These are phyloP conservation scores for Pythium phragmiticola DNA, from an alignment of 352 stramenopile genomes.

Conservation along the genomic window DNA sequence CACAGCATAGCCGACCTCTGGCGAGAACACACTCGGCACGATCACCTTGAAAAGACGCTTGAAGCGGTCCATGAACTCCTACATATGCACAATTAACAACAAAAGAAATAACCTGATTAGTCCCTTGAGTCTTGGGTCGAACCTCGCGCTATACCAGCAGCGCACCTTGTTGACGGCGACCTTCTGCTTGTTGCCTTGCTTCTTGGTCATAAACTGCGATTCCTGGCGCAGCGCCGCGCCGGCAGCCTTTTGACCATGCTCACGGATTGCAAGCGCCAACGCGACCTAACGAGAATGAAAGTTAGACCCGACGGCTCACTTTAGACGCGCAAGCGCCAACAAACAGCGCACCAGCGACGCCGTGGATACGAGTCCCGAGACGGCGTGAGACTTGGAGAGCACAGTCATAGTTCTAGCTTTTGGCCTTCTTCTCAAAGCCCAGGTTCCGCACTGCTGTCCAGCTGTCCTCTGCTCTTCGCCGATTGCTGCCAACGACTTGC, in stretches of 20 bases:
- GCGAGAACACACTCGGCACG: constrained; percentile 62
- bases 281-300: constrained; percentile 33
- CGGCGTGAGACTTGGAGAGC: constrained; percentile 55
- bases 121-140: background rate
- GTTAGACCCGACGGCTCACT: background rate
- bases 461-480: background rate
- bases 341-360: constrained; percentile 38
- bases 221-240: constrained; percentile 47
- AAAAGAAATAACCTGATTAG: background rate
- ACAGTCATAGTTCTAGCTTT: constrained; percentile 36
- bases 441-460: background rate
- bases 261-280: constrained; percentile 61
- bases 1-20: constrained; percentile 65
- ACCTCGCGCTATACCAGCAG: no score
- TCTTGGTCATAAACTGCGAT: constrained; percentile 78
- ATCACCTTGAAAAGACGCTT: constrained; percentile 71
- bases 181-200: constrained; percentile 60
- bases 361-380: constrained; percentile 41
- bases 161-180: constrained; percentile 64
- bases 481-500: no score
- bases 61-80: constrained; percentile 66
- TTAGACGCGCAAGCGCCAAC: background rate
- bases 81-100: background rate
- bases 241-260: constrained; percentile 56
- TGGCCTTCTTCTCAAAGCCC: background rate